Percentiles rank a stretch among this genome's conserved stretches.
Evolutionary conservation across 1,139 yeast genomes (phyloP).

Genomic region (Schizosaccharomyces versatilis): DNA sequence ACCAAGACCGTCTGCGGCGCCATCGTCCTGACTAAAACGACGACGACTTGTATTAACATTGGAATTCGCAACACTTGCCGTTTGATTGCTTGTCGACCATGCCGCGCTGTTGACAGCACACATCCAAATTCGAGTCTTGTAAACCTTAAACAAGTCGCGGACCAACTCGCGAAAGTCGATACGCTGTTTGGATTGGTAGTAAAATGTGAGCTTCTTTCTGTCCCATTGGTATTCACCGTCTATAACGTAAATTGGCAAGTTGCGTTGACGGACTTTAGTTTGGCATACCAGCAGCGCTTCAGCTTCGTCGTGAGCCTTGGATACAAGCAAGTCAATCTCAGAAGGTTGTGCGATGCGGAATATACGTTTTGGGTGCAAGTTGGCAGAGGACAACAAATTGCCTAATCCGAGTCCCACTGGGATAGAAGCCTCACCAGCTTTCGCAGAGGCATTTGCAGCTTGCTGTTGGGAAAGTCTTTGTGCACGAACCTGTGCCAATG

Average conservation of each 20-base stretch:
- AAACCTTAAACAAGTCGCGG: constrained; percentile 73
- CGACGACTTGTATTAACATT: too few relatives aligned
- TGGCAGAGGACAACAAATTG: constrained; percentile 13
- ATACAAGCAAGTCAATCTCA: constrained; percentile 38
- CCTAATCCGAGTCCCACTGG: constrained; percentile 13
- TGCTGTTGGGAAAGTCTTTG: constrained; percentile 64
- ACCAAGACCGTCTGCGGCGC: too few relatives aligned
- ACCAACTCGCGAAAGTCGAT: constrained; percentile 84
- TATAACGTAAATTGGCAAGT: constrained; percentile 28
- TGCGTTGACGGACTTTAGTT: constrained; percentile 33
- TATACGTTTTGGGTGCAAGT: constrained; percentile 42
- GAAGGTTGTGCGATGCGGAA: constrained; percentile 41
- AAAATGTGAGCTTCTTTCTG: constrained; percentile 76
- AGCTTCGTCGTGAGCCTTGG: constrained; percentile 47
- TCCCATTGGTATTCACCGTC: constrained; percentile 92
- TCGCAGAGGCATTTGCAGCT: constrained; percentile 35
- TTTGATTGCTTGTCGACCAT: too few relatives aligned
- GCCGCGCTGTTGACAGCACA: constrained; percentile 38
- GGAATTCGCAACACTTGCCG: too few relatives aligned
- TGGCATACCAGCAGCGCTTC: constrained; percentile 42
- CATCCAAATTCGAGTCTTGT: constrained; percentile 93
- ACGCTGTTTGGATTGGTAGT: constrained; percentile 53
- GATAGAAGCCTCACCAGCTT: constrained; percentile 16
- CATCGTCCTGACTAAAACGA: too few relatives aligned
- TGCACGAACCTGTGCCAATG: constrained; percentile 36